These are phyloP conservation scores for Cornus controversa DNA, from an alignment of 148 eudicot genomes.

Conservation along the genomic window DNA sequence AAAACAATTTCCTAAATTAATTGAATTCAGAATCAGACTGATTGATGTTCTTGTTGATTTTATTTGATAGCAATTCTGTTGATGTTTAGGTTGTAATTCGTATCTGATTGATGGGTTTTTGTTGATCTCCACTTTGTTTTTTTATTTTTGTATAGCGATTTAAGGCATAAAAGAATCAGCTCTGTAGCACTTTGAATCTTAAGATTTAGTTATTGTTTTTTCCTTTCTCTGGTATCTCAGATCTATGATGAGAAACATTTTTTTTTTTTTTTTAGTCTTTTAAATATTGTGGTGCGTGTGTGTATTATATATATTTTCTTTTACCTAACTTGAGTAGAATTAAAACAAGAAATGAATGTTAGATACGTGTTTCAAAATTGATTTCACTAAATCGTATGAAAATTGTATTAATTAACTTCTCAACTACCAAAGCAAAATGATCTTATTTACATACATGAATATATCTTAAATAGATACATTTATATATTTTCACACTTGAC, in stretches of 20 bases:
- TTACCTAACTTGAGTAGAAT: not conserved
- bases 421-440: no score
- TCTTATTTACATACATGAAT: no score
- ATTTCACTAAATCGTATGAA: no score
- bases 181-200: not conserved
- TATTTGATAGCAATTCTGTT: not conserved
- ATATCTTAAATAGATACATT: no score
- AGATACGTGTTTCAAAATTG: no score
- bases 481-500: no score
- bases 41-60: not conserved
- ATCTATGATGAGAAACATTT: not conserved
- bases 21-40: not conserved
- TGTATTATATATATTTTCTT: not conserved
- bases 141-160: no score
- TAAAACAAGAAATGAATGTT: constrained; percentile 7
- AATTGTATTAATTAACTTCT: no score
- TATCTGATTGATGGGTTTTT: not conserved
- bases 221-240: not conserved
- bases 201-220: not conserved
- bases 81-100: not conserved
- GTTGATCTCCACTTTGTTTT: not conserved
- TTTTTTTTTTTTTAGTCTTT: not conserved
- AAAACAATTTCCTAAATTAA: no score
- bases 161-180: not conserved
- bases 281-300: not conserved